Conservation (phyloP, 768 basidiomycete species). For the Coprinopsis sp. region DNA sequence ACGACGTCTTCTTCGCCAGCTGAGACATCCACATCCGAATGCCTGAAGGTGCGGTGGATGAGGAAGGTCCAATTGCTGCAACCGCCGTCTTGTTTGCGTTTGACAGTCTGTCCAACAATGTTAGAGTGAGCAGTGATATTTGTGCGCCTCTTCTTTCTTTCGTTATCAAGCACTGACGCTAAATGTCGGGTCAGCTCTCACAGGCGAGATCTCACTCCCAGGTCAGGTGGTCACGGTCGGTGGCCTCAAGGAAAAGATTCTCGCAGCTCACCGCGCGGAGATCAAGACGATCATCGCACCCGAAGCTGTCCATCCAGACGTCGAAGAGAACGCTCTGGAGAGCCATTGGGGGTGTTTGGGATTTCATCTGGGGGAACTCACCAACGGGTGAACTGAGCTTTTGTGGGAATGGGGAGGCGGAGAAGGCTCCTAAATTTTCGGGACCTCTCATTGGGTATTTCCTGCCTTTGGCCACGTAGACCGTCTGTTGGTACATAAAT, state of each 20-base stretch:
- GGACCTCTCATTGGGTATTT: too few relatives aligned
- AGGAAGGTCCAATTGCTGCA: constrained; percentile 96
- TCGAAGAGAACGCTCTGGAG: constrained; percentile 98
- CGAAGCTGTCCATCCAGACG: constrained; percentile 85
- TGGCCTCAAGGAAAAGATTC: constrained; percentile 92
- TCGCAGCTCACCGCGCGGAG: constrained; percentile 94
- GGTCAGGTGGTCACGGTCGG: constrained; percentile 97
- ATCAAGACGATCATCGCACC: constrained; percentile 91
- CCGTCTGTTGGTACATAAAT: too few relatives aligned
- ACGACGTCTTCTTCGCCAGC: constrained; percentile 72
- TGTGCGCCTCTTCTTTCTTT: constrained; percentile 44
- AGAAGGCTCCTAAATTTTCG: too few relatives aligned
- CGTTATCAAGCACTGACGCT: not conserved
- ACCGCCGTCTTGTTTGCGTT: constrained; percentile 90
- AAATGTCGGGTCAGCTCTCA: constrained; percentile 66
- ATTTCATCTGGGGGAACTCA: too few relatives aligned
- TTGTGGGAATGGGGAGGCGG: too few relatives aligned
- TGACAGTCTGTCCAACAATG: constrained; percentile 87
- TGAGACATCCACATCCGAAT: constrained; percentile 94
- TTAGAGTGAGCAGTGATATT: constrained; percentile 79
- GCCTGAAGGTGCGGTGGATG: constrained; percentile 90
- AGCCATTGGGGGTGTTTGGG: too few relatives aligned
- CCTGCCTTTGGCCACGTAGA: too few relatives aligned
- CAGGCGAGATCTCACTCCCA: constrained; percentile 94
- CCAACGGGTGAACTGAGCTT: too few relatives aligned